These are phyloP conservation scores for Penicillium psychrosexuale DNA, from an alignment of 2,329 filamentous ascomycete genomes.

Conservation along the genomic window DNA sequence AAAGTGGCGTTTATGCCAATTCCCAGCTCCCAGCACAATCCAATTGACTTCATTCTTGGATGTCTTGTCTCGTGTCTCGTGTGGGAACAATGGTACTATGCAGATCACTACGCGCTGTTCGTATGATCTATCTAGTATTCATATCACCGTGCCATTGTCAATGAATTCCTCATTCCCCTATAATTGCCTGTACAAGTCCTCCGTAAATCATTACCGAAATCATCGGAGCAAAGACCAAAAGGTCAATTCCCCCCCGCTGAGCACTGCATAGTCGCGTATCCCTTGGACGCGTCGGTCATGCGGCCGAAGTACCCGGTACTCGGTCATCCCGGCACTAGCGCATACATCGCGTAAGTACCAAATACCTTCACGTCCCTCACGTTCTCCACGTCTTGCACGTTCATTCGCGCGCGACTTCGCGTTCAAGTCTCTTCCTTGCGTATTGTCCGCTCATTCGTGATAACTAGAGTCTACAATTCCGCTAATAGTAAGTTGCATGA, in stretches of 20 bases:
- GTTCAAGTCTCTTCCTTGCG: conserved; percentile 2
- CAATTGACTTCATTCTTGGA: conserved; percentile 6
- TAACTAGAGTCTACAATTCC: not conserved
- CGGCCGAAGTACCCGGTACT: conserved; percentile 3
- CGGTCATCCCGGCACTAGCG: not conserved
- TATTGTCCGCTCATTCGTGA: conserved; percentile 4
- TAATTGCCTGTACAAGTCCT: not conserved
- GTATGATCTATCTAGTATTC: not conserved
- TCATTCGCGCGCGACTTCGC: not conserved
- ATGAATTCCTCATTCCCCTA: not conserved
- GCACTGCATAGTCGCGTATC: conserved; percentile 9
- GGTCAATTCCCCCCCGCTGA: not conserved
- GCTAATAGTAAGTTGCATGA: not conserved
- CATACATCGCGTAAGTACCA: conserved; percentile 1
- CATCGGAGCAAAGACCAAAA: not conserved
- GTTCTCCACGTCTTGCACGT: not conserved
- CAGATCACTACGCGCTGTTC: conserved; percentile 2
- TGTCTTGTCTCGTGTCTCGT: not conserved
- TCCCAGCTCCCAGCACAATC: conserved; percentile 2
- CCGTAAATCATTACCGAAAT: not conserved
- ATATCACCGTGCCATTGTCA: not conserved
- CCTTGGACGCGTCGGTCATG: conserved; percentile 10
- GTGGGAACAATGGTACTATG: not conserved
- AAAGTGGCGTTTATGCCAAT: conserved; percentile 7
- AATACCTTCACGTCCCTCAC: not conserved